These are phyloP conservation scores for Colletotrichum sp. DNA, from an alignment of 2,329 filamentous ascomycete species.

Conservation along the genomic window DNA sequence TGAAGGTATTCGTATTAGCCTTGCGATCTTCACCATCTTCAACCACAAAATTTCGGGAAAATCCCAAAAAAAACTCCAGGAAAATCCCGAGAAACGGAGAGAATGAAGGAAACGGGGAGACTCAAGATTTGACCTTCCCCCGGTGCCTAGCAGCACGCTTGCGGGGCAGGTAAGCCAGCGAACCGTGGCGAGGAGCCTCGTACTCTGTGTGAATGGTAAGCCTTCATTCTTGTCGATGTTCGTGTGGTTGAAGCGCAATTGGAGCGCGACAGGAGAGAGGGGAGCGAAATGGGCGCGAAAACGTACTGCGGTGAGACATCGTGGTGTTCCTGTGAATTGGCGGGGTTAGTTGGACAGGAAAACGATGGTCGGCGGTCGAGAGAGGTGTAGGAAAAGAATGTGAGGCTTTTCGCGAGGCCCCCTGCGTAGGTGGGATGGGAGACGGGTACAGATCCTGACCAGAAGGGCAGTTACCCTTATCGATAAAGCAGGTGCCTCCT, in stretches of 20 bases:
- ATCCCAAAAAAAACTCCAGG: no score
- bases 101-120: background rate
- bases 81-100: no score
- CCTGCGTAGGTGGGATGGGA: no score
- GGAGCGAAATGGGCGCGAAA: no score
- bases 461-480: no score
- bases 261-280: background rate
- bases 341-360: background rate
- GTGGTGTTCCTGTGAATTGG: background rate
- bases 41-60: no score
- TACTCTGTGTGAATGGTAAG: conserved; percentile 42
- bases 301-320: background rate
- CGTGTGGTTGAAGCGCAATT: conserved; percentile 30
- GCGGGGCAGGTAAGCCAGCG: conserved; percentile 83
- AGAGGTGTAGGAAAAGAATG: background rate
- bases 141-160: conserved; percentile 95
- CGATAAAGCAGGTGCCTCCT: no score
- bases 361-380: background rate
- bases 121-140: conserved; percentile 72
- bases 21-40: no score
- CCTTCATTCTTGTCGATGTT: background rate
- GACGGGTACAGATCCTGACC: no score
- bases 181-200: conserved; percentile 94
- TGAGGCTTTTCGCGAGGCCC: background rate
- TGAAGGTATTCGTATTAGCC: no score